Evolutionary conservation across 306 rosid genomes (phyloP).

Genomic region (Abrus precatorius): DNA sequence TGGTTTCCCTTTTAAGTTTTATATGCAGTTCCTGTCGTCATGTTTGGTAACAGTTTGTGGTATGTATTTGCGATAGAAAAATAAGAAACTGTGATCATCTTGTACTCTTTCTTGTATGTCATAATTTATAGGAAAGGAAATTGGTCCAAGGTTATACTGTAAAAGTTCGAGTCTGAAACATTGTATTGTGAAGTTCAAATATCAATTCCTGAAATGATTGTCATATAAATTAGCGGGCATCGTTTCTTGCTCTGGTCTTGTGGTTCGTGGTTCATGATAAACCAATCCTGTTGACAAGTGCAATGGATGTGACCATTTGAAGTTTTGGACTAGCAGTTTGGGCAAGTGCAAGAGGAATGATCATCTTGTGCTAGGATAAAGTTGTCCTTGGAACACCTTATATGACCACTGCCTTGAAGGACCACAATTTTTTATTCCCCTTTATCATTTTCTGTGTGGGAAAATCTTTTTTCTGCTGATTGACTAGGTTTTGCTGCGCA

Average conservation of each 20-base stretch:
- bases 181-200: constrained; percentile 78
- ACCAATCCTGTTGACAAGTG: not conserved
- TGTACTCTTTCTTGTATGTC: constrained; percentile 65
- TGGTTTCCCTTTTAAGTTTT: constrained; percentile 60
- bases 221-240: constrained; percentile 50
- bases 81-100: constrained; percentile 66
- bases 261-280: constrained; percentile 40
- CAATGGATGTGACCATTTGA: constrained; percentile 37
- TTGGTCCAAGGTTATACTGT: constrained; percentile 89
- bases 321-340: constrained; percentile 32
- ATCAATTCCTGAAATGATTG: constrained; percentile 64
- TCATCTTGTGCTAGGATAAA: too few species aligned
- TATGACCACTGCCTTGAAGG: not conserved
- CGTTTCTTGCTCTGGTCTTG: constrained; percentile 41
- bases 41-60: constrained; percentile 78
- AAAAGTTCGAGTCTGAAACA: constrained; percentile 66
- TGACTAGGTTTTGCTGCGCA: constrained; percentile 39
- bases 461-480: constrained; percentile 32
- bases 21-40: constrained; percentile 57
- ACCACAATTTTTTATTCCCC: not conserved
- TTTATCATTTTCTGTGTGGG: constrained; percentile 16
- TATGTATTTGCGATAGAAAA: constrained; percentile 82
- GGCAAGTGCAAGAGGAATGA: not conserved
- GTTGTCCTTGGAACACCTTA: not conserved
- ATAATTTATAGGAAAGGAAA: constrained; percentile 73